Evolutionary conservation across 1,284 basidiomycete genomes (phyloP).

Genomic region (Cryptococcus maquisensis): DNA sequence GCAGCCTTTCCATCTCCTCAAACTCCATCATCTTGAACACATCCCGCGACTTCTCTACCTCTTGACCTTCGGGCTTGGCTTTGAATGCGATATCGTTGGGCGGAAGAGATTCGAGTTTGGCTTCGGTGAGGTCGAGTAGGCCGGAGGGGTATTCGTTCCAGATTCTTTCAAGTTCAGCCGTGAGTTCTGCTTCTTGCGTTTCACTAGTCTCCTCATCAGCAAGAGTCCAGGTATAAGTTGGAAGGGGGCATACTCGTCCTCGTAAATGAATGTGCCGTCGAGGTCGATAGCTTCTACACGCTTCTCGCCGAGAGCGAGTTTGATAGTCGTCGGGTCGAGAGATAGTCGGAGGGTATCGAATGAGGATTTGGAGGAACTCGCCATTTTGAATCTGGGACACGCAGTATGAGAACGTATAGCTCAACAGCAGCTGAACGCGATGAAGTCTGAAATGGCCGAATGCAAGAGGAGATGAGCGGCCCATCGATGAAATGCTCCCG

Average conservation of each 20-base stretch:
- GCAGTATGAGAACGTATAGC: no score
- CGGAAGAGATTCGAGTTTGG: slow-evolving; percentile 14
- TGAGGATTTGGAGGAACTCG: neutral
- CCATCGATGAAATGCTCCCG: no score
- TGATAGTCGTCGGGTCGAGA: slow-evolving; percentile 32
- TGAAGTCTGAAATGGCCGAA: no score
- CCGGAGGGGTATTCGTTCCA: slow-evolving; percentile 44
- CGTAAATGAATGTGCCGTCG: slow-evolving; percentile 28
- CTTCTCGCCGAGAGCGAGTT: slow-evolving; percentile 22
- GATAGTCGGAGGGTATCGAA: slow-evolving; percentile 22
- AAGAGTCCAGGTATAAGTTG: neutral
- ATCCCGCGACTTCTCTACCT: slow-evolving; percentile 14
- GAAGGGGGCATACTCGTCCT: slow-evolving; percentile 20
- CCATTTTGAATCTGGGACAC: no score
- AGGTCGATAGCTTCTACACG: slow-evolving; percentile 24
- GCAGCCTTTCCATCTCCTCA: slow-evolving; percentile 39
- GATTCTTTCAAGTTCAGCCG: slow-evolving; percentile 33
- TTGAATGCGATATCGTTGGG: slow-evolving; percentile 17
- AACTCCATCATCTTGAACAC: slow-evolving; percentile 24
- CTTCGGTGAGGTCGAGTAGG: slow-evolving; percentile 36
- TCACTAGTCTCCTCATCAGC: slow-evolving; percentile 10
- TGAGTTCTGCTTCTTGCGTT: slow-evolving; percentile 20
- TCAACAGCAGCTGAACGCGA: no score
- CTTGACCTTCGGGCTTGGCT: slow-evolving; percentile 3
- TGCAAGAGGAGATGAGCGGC: no score